Conservation (phyloP, 1,284 basidiomycete genomes). For the Ustilago sp. region DNA sequence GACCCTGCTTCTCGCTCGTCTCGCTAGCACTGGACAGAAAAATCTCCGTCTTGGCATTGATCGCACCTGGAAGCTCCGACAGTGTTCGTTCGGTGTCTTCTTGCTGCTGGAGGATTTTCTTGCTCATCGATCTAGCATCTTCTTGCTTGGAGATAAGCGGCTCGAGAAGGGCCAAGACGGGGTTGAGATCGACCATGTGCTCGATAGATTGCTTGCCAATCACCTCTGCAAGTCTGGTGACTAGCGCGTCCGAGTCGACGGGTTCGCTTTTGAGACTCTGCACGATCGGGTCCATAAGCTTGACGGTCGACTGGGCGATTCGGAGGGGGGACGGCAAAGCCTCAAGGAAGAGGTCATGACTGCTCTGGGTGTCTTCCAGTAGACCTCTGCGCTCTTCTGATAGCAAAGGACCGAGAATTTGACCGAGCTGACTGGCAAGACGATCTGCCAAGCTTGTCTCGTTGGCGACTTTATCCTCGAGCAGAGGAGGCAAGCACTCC, state of each 20-base stretch:
- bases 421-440: conserved; percentile 32
- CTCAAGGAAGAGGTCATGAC: conserved; percentile 19
- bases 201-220: conserved; percentile 59
- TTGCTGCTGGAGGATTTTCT: conserved; percentile 52
- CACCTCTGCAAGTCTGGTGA: conserved; percentile 37
- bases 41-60: conserved; percentile 63
- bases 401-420: conserved; percentile 25
- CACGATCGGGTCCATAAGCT: conserved; percentile 44
- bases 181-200: conserved; percentile 57
- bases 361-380: conserved; percentile 29
- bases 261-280: conserved; percentile 49
- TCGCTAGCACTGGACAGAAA: conserved; percentile 45
- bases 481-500: conserved; percentile 41
- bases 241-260: conserved; percentile 49
- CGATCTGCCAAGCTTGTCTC: conserved; percentile 21
- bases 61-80: conserved; percentile 49
- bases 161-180: conserved; percentile 59
- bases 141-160: conserved; percentile 60
- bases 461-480: conserved; percentile 29
- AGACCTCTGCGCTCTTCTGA: conserved; percentile 32
- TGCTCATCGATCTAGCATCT: conserved; percentile 37
- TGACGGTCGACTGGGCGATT: conserved; percentile 42
- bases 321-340: conserved; percentile 20
- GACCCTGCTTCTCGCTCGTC: conserved; percentile 20
- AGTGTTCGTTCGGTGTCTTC: conserved; percentile 55